Conservation (phyloP, 83 land plant genomes). For the Thuja plicata region DNA sequence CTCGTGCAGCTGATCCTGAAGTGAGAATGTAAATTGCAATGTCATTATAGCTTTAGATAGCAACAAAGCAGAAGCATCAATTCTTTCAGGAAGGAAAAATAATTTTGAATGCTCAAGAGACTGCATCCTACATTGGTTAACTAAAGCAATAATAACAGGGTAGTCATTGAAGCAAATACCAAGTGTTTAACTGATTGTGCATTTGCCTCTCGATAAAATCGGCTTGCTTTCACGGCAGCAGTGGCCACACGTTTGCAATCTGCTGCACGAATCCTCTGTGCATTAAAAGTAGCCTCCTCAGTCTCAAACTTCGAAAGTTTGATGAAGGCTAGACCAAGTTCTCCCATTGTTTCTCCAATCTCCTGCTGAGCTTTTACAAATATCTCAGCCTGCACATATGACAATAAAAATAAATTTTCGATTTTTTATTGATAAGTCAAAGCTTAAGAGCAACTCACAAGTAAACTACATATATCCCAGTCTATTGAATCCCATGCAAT, state of each 20-base stretch:
- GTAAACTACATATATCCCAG: not conserved
- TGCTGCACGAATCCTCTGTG: constrained; percentile 70
- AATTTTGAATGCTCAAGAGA: not conserved
- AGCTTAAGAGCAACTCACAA: not conserved
- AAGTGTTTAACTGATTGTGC: constrained; percentile 82
- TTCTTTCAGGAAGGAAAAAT: not conserved
- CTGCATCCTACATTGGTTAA: too few species aligned
- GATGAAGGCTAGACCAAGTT: constrained; percentile 86
- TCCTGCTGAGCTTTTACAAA: constrained; percentile 96
- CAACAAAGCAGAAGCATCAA: not conserved
- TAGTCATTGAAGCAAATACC: constrained; percentile 42
- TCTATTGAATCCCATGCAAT: not conserved
- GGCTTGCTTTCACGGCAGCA: constrained; percentile 93
- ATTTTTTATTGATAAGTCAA: not conserved
- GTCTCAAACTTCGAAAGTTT: constrained; percentile 88
- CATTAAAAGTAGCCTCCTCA: constrained; percentile 53
- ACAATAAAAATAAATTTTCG: not conserved
- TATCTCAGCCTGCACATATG: constrained; percentile 68
- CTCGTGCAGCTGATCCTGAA: constrained; percentile 88
- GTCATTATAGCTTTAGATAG: not conserved
- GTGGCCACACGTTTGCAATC: constrained; percentile 79
- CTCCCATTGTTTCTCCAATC: constrained; percentile 92
- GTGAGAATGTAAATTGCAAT: not conserved
- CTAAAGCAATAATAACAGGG: not conserved
- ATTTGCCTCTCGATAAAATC: constrained; percentile 80